These are phyloP conservation scores for Pyricularia sp. DNA, from an alignment of 2,329 filamentous ascomycete genomes.

Conservation along the genomic window DNA sequence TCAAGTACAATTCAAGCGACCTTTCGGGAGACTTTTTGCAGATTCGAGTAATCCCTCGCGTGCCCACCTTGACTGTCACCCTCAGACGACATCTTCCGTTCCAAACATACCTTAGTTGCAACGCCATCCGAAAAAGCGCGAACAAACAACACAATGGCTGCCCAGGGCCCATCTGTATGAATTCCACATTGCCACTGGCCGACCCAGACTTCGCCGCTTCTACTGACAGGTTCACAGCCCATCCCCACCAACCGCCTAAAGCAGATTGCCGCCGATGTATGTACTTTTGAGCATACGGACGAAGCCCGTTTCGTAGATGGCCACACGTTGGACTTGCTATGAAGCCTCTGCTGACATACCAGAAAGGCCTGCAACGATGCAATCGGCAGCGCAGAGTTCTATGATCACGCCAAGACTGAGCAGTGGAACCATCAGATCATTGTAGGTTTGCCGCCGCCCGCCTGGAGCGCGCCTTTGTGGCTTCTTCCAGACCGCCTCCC, in stretches of 20 bases:
- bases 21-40: background rate
- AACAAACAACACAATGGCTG: slow-evolving; percentile 5
- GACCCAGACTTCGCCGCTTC: background rate
- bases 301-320: too few species aligned
- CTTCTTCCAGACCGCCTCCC: slow-evolving; percentile 6
- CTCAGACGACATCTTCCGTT: background rate
- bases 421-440: slow-evolving; percentile 91
- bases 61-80: background rate
- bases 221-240: slow-evolving; percentile 36
- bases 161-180: slow-evolving; percentile 7
- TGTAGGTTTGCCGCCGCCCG: slow-evolving; percentile 37
- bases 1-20: background rate
- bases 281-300: slow-evolving; percentile 15
- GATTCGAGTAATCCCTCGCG: background rate
- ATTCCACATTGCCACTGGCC: background rate
- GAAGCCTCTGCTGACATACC: background rate
- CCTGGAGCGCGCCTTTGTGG: background rate
- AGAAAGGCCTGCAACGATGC: slow-evolving; percentile 68
- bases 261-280: slow-evolving; percentile 75
- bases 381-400: slow-evolving; percentile 60
- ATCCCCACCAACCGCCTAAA: slow-evolving; percentile 64
- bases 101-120: background rate
- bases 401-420: slow-evolving; percentile 76
- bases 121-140: background rate
- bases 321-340: background rate